Base-by-base conservation (phyloP, 2,329 filamentous ascomycete genomes). In the Arthrobotrys pseudoclavata region DNA sequence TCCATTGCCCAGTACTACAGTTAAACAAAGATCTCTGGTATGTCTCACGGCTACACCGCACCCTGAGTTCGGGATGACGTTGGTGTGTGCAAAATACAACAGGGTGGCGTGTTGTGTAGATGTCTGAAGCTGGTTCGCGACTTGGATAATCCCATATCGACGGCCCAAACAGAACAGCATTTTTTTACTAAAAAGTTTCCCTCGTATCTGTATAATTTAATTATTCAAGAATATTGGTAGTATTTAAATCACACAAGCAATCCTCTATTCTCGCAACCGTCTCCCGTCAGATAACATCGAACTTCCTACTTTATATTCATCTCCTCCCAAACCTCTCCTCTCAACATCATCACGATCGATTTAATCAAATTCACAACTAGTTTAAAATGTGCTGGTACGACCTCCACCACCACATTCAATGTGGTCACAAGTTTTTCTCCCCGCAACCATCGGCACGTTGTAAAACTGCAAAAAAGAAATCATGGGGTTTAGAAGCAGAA, bases 351-450 rank as follows among this genome's bases (percentile, higher is more conserved):
- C 13, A n/a, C 12, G 3, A 40, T 40, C 37, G 37, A 34, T 34
- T 5, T 34, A 34, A 34, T 7, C 26, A 29, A 4, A 4, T 13
- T n/a, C 15, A 4, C 42, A 7, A 6, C n/a, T 20, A 47, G 42
- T 13, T 10, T 1, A 57, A 29, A 18, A 75, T 75, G 70, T 75
- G 70, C 63, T 69, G 45, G 42, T 75, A 68, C 45, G 34, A 6
- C 20, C 47, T 63, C 0, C 53, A 53, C 4, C 13, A 45, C 22
- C 20, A 68, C 20, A 20, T 47, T 2, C 0, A n/a, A 13, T 75
- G 70, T n/a, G 45, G 26, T 6, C 62, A 75, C 18, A 61, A 48
- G 29, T 37, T 68, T 7, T 75, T 55, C 47, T 53, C 70, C 10
- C 10, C 15, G 4, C 45, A 55, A 9, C 63, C 63, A n/a, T 26